Conservation (phyloP, 192 early-diverging fungal genomes). For the Backusella circina region DNA sequence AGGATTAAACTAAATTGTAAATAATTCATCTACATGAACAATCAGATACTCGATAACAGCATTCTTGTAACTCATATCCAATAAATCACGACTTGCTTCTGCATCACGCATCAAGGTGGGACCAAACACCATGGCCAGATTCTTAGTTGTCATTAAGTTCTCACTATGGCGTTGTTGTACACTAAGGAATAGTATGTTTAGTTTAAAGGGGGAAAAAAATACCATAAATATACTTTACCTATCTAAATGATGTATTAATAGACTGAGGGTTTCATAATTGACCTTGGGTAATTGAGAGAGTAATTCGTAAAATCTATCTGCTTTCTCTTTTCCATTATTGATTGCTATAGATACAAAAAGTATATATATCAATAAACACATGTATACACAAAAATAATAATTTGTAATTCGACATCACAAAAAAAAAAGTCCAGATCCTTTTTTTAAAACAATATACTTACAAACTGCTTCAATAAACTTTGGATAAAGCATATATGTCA, state of each 20-base stretch:
- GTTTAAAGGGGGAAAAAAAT: not conserved
- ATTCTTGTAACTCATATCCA: conserved; percentile 75
- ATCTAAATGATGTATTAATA: conserved; percentile 61
- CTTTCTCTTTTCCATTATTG: conserved; percentile 34
- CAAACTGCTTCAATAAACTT: conserved; percentile 59
- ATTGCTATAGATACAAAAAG: conserved; percentile 19
- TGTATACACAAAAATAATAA: not conserved
- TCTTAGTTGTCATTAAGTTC: conserved; percentile 92
- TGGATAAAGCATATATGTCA: conserved; percentile 66
- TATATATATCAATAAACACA: conserved; percentile 1
- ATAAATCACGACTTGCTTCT: conserved; percentile 57
- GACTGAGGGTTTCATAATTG: conserved; percentile 60
- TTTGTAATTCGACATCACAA: not conserved
- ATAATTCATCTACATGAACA: conserved; percentile 37
- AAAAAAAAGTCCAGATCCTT: not conserved
- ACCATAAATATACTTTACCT: conserved; percentile 25
- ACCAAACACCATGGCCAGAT: conserved; percentile 92
- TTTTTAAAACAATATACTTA: conserved; percentile 13
- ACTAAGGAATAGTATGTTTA: conserved; percentile 17
- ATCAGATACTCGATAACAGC: conserved; percentile 69
- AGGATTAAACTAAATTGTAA: not conserved
- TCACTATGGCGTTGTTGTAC: conserved; percentile 54
- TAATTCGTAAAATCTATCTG: conserved; percentile 41
- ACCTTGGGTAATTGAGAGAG: conserved; percentile 55
- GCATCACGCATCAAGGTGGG: conserved; percentile 76